phyloP scores from a whole-genome alignment of 495 filamentous ascomycete species.

The Letharia columbiana region DNA sequence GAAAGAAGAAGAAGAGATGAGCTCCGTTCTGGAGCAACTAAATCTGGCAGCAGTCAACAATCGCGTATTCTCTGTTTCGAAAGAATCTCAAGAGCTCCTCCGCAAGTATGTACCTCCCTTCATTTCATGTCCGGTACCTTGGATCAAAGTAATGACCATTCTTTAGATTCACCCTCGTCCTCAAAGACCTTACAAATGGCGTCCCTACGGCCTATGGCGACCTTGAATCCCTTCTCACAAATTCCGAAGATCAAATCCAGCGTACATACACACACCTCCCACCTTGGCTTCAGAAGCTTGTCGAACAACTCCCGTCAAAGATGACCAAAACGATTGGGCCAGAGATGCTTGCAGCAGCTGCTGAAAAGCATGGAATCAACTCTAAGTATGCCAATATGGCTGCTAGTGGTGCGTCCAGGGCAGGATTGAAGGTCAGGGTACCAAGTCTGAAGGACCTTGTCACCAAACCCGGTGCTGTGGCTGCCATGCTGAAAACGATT shows the following conservation, averaged over 20 bases:
- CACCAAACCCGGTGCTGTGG: slow-evolving; percentile 74
- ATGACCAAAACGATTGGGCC: slow-evolving; percentile 66
- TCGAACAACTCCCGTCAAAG: slow-evolving; percentile 76
- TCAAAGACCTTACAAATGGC: slow-evolving; percentile 86
- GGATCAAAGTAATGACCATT: not conserved
- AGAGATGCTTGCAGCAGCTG: slow-evolving; percentile 67
- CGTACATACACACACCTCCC: slow-evolving; percentile 74
- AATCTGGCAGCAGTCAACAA: slow-evolving; percentile 73
- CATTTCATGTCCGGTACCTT: not conserved
- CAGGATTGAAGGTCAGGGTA: slow-evolving; percentile 41
- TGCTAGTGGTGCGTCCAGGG: slow-evolving; percentile 40
- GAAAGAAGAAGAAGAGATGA: slow-evolving; percentile 67
- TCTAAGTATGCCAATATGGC: slow-evolving; percentile 43
- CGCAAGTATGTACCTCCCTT: slow-evolving; percentile 36
- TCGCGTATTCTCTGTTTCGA: slow-evolving; percentile 69
- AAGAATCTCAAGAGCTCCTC: slow-evolving; percentile 70
- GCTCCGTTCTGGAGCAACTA: slow-evolving; percentile 64
- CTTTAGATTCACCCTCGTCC: slow-evolving; percentile 65
- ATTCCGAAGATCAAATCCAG: slow-evolving; percentile 65
- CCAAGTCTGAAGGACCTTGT: slow-evolving; percentile 71
- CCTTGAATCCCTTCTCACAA: slow-evolving; percentile 70
- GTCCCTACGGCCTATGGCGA: slow-evolving; percentile 90
- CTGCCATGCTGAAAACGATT: slow-evolving; percentile 72
- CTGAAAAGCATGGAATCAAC: slow-evolving; percentile 59
- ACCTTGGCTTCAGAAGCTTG: slow-evolving; percentile 70